Conservation (phyloP, 139 green algal genomes). For the Gonium pectorale region DNA sequence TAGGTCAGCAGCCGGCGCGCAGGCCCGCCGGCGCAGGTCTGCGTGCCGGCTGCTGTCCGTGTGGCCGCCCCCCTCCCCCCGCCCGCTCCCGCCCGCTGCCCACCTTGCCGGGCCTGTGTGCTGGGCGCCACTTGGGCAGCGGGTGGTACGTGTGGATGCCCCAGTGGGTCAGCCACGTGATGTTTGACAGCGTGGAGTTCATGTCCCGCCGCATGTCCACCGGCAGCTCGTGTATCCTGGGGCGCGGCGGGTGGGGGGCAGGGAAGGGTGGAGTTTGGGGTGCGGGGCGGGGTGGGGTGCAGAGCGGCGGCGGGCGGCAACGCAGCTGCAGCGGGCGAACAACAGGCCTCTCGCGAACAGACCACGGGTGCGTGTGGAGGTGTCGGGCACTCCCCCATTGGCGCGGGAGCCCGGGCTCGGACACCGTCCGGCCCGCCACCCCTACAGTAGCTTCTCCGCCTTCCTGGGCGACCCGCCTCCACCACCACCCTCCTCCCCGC, state of each 20-base stretch:
- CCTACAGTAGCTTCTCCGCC: neutral
- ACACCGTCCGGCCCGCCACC: neutral
- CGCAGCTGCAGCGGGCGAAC: no score
- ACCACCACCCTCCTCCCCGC: no score
- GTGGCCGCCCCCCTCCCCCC: neutral
- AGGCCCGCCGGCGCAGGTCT: no score
- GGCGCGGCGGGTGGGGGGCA: neutral
- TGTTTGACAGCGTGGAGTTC: neutral
- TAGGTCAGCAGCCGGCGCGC: no score
- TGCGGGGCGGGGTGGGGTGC: neutral
- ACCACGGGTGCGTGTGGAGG: no score
- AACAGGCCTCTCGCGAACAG: no score
- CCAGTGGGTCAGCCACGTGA: slow-evolving; percentile 61
- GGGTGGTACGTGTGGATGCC: slow-evolving; percentile 39
- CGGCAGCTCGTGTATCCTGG: neutral
- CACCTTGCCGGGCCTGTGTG: slow-evolving; percentile 49
- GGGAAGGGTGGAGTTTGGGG: no score
- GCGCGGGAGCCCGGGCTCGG: neutral
- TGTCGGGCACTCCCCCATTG: no score
- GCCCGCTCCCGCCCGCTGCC: neutral
- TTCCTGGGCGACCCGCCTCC: no score
- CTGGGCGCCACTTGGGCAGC: slow-evolving; percentile 14
- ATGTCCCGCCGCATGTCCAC: neutral
- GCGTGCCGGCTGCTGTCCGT: no score
- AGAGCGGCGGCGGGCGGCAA: no score